Base-by-base conservation (phyloP, 2,329 filamentous ascomycete genomes). In the Cladosporium sp. region DNA sequence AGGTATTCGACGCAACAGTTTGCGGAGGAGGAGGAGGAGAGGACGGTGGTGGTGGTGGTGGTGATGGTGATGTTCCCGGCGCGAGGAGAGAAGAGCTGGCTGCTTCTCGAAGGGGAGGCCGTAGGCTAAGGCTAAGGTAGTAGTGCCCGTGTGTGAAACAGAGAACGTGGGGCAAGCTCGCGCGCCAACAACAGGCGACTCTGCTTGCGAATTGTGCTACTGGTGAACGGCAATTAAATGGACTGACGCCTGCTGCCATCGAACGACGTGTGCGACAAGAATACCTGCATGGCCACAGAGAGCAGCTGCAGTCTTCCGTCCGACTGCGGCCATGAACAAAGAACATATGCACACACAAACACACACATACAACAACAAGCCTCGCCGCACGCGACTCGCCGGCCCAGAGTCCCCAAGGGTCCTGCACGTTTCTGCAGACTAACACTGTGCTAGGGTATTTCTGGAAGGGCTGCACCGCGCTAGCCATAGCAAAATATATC, bases 1-100 rank as follows among this genome's bases (percentile, higher is more conserved):
- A 89, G 88, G 87, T 89, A 86, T 83, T 80, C 74, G 74, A 73
- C 69, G 66, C 37, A 26, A 26, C 5, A 21, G n/a, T 46, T 6
- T 21, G 60, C 26, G 31, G 62, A 65, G 63, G 50, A 65, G 56
- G 53, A 49, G 59, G 58, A 28, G 44, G 14, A 11, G 40, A 33
- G 7, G 37, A 33, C 11, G 46, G 31, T 26, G n/a, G 55, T 57
- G 31, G 31, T 14, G 23, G 21, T 33, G 53, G 18, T 31, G 31
- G 31, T 21, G 33, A 31, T 18, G 14, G 10, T 4, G 21, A 18
- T 52, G 49, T 16, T 37, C 16, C 5, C 18, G 40, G 14, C 40
- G 40, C 10, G 40, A 46, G 40, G 40, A 33, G 52, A 33, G 52
- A 55, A 33, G 52, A 55, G 52, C 52, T 55, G 52, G 52, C 52